Conservation (phyloP, 192 early-diverging fungal genomes). For the Phlyctochytrium arcticum region DNA sequence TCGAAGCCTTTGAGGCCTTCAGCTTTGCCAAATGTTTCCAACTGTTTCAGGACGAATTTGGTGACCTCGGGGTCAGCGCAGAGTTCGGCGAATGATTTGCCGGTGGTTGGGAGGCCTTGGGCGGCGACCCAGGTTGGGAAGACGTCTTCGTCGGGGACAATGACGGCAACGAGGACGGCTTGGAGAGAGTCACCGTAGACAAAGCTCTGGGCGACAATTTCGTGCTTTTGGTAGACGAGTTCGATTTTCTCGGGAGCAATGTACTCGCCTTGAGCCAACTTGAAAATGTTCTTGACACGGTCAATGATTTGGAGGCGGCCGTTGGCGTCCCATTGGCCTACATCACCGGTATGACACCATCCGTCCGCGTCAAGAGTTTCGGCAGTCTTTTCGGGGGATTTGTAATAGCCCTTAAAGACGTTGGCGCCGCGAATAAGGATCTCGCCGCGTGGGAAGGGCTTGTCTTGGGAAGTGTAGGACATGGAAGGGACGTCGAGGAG, state of each 20-base stretch:
- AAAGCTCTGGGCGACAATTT: conserved; percentile 75
- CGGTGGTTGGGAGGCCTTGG: conserved; percentile 21
- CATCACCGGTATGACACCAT: conserved; percentile 52
- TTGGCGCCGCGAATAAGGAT: conserved; percentile 64
- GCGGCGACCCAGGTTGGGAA: conserved; percentile 16
- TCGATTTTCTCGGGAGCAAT: conserved; percentile 80
- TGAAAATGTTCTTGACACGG: conserved; percentile 56
- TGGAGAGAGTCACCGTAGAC: conserved; percentile 91
- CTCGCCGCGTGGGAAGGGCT: conserved; percentile 91
- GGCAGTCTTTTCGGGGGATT: conserved; percentile 41
- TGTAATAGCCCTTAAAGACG: conserved; percentile 61
- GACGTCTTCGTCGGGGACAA: conserved; percentile 23
- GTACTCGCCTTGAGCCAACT: conserved; percentile 77
- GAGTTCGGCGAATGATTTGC: conserved; percentile 45
- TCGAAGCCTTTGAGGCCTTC: conserved; percentile 88
- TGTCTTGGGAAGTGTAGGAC: conserved; percentile 80
- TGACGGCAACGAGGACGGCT: conserved; percentile 72
- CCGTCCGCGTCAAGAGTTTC: conserved; percentile 34
- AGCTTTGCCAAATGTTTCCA: conserved; percentile 18
- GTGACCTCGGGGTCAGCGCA: conserved; percentile 53
- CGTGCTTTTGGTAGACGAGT: conserved; percentile 24
- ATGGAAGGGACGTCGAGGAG: conserved; percentile 87
- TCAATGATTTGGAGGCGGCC: conserved; percentile 50
- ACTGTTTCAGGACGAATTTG: conserved; percentile 46
- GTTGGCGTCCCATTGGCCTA: conserved; percentile 40